phyloP scores from a whole-genome alignment of 1,139 yeast species.

The Yamadazyma atmosphaerica region DNA sequence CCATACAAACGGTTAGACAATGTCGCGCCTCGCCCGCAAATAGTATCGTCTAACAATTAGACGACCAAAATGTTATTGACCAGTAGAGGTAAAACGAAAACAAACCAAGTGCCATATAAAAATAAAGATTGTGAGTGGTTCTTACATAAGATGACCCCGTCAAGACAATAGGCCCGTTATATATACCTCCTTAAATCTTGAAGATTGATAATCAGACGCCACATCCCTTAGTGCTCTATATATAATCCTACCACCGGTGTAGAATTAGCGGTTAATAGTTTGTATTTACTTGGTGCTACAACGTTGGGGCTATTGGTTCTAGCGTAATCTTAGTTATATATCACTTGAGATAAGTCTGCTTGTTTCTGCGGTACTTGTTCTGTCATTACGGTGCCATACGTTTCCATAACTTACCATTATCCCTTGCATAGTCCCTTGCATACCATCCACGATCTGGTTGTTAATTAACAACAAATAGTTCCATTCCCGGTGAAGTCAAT shows the following conservation, averaged over 20 bases:
- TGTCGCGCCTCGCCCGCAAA: background rate
- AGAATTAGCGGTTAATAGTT: too few relatives aligned
- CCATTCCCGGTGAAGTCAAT: too few relatives aligned
- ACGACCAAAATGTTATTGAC: conserved; percentile 6
- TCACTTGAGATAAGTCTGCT: too few relatives aligned
- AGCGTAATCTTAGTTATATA: background rate
- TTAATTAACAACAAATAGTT: too few relatives aligned
- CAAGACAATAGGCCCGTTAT: background rate
- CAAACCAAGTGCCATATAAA: conserved; percentile 1
- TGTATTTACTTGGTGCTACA: too few relatives aligned
- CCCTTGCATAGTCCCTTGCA: too few relatives aligned
- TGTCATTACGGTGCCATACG: too few relatives aligned
- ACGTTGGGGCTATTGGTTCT: background rate
- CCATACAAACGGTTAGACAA: background rate
- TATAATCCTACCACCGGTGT: too few relatives aligned
- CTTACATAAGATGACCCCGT: background rate
- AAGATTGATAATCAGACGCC: background rate
- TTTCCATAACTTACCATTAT: too few relatives aligned
- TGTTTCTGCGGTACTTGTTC: too few relatives aligned
- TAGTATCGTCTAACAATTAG: conserved; percentile 1
- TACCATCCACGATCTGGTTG: too few relatives aligned
- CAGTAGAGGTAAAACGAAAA: conserved; percentile 7
- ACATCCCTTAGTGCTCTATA: too few relatives aligned
- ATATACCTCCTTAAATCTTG: conserved; percentile 1
- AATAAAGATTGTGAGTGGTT: background rate